phyloP scores from a whole-genome alignment of 768 basidiomycete genomes.

The Artomyces pyxidatus region DNA sequence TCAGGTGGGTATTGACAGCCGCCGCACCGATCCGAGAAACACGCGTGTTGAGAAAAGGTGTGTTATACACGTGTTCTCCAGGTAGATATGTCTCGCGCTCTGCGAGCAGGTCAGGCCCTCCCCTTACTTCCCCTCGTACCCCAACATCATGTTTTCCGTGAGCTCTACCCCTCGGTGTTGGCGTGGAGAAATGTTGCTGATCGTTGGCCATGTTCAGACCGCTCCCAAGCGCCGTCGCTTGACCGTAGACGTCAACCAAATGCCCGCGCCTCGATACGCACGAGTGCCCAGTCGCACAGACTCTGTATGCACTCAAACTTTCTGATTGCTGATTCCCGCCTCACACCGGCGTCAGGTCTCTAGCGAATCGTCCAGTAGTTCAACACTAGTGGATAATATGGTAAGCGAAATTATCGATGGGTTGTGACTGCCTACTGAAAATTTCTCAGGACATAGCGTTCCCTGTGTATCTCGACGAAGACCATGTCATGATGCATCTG shows the following conservation, averaged over 20 bases:
- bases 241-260: slow-evolving; percentile 10
- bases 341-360: slow-evolving; percentile 8
- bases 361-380: slow-evolving; percentile 12
- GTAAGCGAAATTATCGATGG: slow-evolving; percentile 5
- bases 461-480: slow-evolving; percentile 7
- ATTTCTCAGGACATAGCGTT: slow-evolving; percentile 3
- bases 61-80: not conserved
- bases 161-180: not conserved
- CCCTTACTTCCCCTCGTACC: not conserved
- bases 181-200: not conserved
- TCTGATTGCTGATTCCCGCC: no score
- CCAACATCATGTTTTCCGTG: not conserved
- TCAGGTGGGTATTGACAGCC: no score
- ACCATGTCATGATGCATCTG: slow-evolving; percentile 14
- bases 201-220: not conserved
- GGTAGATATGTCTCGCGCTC: not conserved
- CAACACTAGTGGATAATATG: slow-evolving; percentile 13
- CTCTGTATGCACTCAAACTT: slow-evolving; percentile 15
- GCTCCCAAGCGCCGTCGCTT: slow-evolving; percentile 3
- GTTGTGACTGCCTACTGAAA: not conserved
- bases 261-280: slow-evolving; percentile 1
- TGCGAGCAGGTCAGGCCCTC: not conserved
- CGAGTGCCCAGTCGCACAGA: slow-evolving; percentile 13
- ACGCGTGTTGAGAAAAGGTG: not conserved
- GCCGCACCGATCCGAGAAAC: not conserved